Base-by-base conservation (phyloP, 176 grass and related monocot species). In the Zoysia pacifica region DNA sequence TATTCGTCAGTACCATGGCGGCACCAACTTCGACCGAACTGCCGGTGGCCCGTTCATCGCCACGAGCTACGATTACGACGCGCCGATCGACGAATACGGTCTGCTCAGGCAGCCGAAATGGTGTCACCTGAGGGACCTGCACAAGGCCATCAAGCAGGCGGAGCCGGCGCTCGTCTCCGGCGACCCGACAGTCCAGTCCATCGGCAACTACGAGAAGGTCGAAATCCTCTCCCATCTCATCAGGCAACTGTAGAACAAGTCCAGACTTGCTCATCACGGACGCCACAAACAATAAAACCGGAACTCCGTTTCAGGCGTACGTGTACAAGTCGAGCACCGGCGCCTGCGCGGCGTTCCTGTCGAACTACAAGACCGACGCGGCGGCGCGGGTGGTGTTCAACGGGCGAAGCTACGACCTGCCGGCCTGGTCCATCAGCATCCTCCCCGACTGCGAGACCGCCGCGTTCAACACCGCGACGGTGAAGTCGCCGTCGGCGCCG, bases 61-160 rank as follows among this genome's bases (percentile, higher is more conserved):
- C 54, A 94, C 96, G 46, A 99, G 96, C 86, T 99, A 99, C 62
- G 96, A 99, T 13, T 99, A 95, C 7, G 92, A 95, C 11, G 96
- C 96, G 2, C 96, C 96, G 0, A 99, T 99, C 69, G 96, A 99
- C 14, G 96, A 99, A 86, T 95, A 89, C 71, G 96, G 96, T 48
- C 69, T 99, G 72, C 78, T 89, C 20, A 81, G 92, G 69, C 88
- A 95, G 86, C 96, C 96, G 7, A 99, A 99, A 84, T 99, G 92
- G 92, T 84, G 90, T 2, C 96, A 99, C 86, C 83, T 99, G 79
- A 91, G 88, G 80, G 88, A 95, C 74, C 82, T 99, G 72, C 96
- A 99, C 83, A 93, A 93, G 80, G 96, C 92, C 71, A 95, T 99
- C 90, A 99, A 99, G 82, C 77, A 90, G 72, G 90, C 89, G 2